Evolutionary conservation across 139 green algal species (phyloP).

Genomic region (Chara braunii): DNA sequence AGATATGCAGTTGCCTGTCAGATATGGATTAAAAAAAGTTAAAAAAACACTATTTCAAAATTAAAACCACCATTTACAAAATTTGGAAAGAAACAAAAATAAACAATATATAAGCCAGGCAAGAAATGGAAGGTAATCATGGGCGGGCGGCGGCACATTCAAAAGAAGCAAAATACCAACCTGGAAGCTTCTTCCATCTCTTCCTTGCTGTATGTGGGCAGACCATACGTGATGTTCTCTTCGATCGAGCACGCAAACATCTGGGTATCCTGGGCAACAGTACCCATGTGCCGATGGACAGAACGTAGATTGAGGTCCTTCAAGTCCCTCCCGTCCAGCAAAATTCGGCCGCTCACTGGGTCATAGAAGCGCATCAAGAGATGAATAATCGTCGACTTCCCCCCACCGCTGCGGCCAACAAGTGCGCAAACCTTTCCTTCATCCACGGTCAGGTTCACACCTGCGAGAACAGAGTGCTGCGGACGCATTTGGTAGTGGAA

Average conservation of each 20-base stretch:
- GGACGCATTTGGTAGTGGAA: constrained; percentile 52
- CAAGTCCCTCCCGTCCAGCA: constrained; percentile 45
- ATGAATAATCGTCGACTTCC: constrained; percentile 49
- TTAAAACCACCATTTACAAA: no score
- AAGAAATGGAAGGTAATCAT: no score
- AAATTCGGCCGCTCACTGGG: constrained; percentile 32
- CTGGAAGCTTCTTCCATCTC: constrained; percentile 37
- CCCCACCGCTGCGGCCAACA: constrained; percentile 43
- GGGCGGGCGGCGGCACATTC: no score
- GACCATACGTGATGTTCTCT: constrained; percentile 40
- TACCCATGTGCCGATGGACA: constrained; percentile 41
- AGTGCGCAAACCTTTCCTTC: constrained; percentile 43
- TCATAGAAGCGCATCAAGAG: constrained; percentile 53
- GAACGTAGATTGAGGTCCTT: constrained; percentile 34
- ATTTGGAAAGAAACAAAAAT: no score
- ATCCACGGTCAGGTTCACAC: constrained; percentile 40
- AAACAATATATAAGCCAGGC: no score
- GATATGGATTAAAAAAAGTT: no score
- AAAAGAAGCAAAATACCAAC: background rate
- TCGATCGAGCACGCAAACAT: constrained; percentile 44
- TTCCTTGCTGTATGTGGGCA: constrained; percentile 27
- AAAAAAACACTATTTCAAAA: no score
- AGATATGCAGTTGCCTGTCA: no score
- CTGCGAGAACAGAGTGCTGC: constrained; percentile 37
- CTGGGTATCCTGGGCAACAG: constrained; percentile 51